Conservation (phyloP, 2,329 filamentous ascomycete genomes). For the Fusarium nisikadoi region DNA sequence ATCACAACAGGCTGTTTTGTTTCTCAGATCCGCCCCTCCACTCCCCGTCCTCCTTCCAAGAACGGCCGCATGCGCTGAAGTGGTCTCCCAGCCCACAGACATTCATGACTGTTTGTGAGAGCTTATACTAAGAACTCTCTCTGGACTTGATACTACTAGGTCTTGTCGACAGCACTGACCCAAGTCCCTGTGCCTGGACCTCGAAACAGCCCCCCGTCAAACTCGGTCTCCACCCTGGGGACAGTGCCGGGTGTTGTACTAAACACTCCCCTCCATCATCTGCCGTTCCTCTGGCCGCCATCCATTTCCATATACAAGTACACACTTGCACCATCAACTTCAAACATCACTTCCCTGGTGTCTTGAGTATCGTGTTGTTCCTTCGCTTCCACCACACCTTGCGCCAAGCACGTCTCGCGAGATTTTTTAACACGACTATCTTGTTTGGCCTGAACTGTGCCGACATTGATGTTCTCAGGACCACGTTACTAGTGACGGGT, state of each 20-base stretch:
- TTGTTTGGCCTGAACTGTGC: slow-evolving; percentile 14
- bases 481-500: slow-evolving; percentile 39
- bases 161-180: slow-evolving; percentile 42
- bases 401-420: slow-evolving; percentile 23
- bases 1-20: slow-evolving; percentile 42
- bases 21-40: slow-evolving; percentile 45
- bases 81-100: slow-evolving; percentile 43
- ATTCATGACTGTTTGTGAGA: slow-evolving; percentile 38
- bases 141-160: slow-evolving; percentile 46
- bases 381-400: slow-evolving; percentile 28
- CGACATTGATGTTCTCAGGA: slow-evolving; percentile 38
- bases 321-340: slow-evolving; percentile 57
- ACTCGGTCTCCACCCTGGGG: slow-evolving; percentile 55
- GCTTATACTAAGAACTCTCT: slow-evolving; percentile 42
- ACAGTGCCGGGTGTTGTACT: slow-evolving; percentile 62
- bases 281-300: slow-evolving; percentile 55
- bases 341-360: slow-evolving; percentile 36
- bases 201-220: slow-evolving; percentile 50
- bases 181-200: slow-evolving; percentile 53
- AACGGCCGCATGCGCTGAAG: slow-evolving; percentile 58
- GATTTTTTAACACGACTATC: slow-evolving; percentile 19
- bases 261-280: slow-evolving; percentile 61
- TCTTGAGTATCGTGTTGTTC: slow-evolving; percentile 28
- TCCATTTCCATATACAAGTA: slow-evolving; percentile 59
- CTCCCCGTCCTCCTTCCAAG: slow-evolving; percentile 59